These are phyloP conservation scores for Xanthoceras sorbifolium DNA, from an alignment of 345 rosid genomes.

Conservation along the genomic window DNA sequence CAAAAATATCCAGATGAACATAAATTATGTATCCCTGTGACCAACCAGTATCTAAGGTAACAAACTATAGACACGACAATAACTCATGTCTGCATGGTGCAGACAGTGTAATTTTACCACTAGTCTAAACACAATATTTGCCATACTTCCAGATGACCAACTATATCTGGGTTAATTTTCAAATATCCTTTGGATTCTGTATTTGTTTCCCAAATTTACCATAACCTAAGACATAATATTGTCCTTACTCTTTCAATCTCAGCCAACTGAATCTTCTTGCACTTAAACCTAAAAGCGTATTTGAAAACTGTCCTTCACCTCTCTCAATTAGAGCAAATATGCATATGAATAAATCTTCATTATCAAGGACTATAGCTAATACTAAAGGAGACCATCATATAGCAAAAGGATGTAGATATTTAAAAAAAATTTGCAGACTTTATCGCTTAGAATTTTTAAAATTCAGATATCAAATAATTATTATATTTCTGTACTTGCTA, in stretches of 20 bases:
- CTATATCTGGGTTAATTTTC: background rate
- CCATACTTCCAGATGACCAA: background rate
- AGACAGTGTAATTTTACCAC: background rate
- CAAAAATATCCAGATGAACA: background rate
- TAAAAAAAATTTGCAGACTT: background rate
- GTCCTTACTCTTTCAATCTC: background rate
- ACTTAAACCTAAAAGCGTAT: background rate
- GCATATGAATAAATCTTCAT: background rate
- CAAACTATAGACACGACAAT: background rate
- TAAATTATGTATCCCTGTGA: background rate
- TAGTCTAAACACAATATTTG: background rate
- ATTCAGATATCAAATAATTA: background rate
- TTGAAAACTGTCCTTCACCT: background rate
- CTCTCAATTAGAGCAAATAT: background rate
- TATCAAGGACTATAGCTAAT: background rate
- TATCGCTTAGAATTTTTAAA: background rate
- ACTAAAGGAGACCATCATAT: background rate
- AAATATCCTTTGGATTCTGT: background rate
- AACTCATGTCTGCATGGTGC: background rate
- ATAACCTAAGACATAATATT: background rate
- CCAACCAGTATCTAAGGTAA: background rate
- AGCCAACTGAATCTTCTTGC: background rate
- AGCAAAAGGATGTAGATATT: slow-evolving; percentile 7
- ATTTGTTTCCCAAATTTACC: background rate
- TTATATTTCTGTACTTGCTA: background rate